These are phyloP conservation scores for Nakazawaea ishiwadae DNA, from an alignment of 805 yeast species.

Conservation along the genomic window DNA sequence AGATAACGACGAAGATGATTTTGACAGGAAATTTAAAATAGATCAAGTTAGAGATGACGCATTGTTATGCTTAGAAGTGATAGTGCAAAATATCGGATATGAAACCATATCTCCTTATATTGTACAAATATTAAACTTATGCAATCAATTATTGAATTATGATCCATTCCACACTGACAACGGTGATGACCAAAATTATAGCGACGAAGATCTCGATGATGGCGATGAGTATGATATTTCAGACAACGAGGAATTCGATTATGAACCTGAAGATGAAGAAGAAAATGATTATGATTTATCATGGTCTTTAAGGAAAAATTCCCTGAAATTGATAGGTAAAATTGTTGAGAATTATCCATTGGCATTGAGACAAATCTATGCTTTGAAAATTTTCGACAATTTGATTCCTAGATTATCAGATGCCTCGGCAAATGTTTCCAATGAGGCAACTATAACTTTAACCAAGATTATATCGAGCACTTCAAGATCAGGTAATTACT, in stretches of 20 bases:
- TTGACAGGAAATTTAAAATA: constrained; percentile 34
- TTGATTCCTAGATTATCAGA: constrained; percentile 36
- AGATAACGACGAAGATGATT: constrained; percentile 27
- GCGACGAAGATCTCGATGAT: constrained; percentile 31
- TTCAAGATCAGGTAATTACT: constrained; percentile 25
- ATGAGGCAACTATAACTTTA: constrained; percentile 42
- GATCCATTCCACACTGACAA: constrained; percentile 38
- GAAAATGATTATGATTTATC: constrained; percentile 40
- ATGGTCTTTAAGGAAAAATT: constrained; percentile 58
- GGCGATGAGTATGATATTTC: constrained; percentile 30
- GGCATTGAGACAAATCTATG: constrained; percentile 29
- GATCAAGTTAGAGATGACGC: constrained; percentile 51
- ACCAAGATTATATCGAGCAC: constrained; percentile 32
- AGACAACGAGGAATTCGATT: constrained; percentile 29
- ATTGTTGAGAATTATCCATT: constrained; percentile 34
- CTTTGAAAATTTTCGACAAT: constrained; percentile 21
- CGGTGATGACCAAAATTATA: constrained; percentile 27
- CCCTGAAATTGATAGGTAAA: constrained; percentile 38
- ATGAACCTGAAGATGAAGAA: constrained; percentile 34
- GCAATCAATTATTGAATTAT: constrained; percentile 31
- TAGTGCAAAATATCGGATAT: constrained; percentile 35
- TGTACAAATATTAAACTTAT: constrained; percentile 24
- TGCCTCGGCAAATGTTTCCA: constrained; percentile 44
- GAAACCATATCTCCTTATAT: constrained; percentile 24
- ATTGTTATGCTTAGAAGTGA: constrained; percentile 31